These are phyloP conservation scores for Termitomyces sp. DNA, from an alignment of 768 basidiomycete genomes.

Conservation along the genomic window DNA sequence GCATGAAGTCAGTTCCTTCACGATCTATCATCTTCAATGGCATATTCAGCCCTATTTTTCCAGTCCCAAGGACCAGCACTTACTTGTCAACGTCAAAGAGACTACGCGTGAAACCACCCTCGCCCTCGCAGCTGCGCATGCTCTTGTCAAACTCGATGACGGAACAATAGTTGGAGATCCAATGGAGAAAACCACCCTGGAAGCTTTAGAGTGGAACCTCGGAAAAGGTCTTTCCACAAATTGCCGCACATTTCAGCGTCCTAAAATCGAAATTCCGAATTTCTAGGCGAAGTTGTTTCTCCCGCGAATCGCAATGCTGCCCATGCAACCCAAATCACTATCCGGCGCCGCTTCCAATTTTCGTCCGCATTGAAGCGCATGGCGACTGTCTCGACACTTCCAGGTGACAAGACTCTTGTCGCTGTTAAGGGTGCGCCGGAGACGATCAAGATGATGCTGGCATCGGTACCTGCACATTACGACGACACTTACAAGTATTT, in stretches of 20 bases:
- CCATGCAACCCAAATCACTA: constrained; percentile 59
- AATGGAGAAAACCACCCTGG: constrained; percentile 97
- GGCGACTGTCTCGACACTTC: constrained; percentile 80
- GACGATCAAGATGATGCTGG: constrained; percentile 89
- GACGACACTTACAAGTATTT: constrained; percentile 96
- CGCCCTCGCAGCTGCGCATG: constrained; percentile 92
- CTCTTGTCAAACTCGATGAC: constrained; percentile 91
- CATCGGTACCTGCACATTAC: constrained; percentile 68
- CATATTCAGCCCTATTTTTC: constrained; percentile 10
- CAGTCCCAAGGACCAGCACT: constrained; percentile 58
- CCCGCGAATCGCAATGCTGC: constrained; percentile 53
- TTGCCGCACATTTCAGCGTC: background rate
- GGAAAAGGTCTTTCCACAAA: constrained; percentile 46
- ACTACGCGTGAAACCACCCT: constrained; percentile 75
- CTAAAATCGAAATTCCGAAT: constrained; percentile 47
- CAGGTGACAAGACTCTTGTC: constrained; percentile 55
- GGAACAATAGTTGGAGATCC: constrained; percentile 95
- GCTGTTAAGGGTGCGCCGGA: constrained; percentile 98
- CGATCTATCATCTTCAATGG: background rate
- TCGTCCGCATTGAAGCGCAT: constrained; percentile 97
- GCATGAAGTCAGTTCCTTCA: constrained; percentile 66
- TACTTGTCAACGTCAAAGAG: constrained; percentile 77
- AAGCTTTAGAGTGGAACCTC: constrained; percentile 87
- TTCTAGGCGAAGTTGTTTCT: constrained; percentile 63
- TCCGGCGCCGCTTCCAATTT: constrained; percentile 95